phyloP scores from a whole-genome alignment of 1,284 basidiomycete genomes.

The Fomitopsis pinicola region DNA sequence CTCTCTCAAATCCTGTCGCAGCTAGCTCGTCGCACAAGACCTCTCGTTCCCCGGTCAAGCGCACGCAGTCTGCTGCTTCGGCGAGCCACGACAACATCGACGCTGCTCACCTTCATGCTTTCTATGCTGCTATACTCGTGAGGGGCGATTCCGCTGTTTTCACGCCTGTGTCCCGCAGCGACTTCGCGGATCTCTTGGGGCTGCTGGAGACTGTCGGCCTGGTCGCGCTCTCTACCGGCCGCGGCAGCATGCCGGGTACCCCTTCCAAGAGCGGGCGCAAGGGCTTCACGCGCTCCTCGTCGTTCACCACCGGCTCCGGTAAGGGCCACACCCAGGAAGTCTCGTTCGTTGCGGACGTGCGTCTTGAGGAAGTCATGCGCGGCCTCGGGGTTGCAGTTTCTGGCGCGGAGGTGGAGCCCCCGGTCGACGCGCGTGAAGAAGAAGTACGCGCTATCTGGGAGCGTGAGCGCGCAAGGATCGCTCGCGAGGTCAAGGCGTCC shows the following conservation, averaged over 20 bases:
- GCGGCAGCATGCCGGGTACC: constrained; percentile 25
- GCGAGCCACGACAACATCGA: constrained; percentile 39
- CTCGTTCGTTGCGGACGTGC: constrained; percentile 50
- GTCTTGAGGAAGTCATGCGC: constrained; percentile 60
- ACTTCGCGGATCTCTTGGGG: constrained; percentile 67
- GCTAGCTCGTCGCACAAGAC: constrained; percentile 33
- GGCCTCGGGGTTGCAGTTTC: constrained; percentile 51
- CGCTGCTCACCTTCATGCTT: constrained; percentile 54
- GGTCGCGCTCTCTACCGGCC: constrained; percentile 36
- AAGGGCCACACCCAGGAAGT: constrained; percentile 45
- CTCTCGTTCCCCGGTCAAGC: constrained; percentile 45
- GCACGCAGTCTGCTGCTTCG: constrained; percentile 28
- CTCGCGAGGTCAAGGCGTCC: constrained; percentile 46
- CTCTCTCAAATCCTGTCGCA: constrained; percentile 35
- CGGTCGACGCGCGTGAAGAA: constrained; percentile 53
- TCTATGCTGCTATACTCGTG: constrained; percentile 55
- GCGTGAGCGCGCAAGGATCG: constrained; percentile 51
- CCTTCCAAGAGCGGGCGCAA: constrained; percentile 40
- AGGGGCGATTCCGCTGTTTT: constrained; percentile 53
- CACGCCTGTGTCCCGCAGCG: constrained; percentile 63
- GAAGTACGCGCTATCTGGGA: constrained; percentile 68
- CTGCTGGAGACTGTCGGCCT: constrained; percentile 72
- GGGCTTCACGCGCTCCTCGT: constrained; percentile 49
- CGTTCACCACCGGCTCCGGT: constrained; percentile 41
- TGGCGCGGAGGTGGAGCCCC: constrained; percentile 19